phyloP scores from a whole-genome alignment of 2,329 filamentous ascomycete genomes.

The Chrysoporthe austroafricana region DNA sequence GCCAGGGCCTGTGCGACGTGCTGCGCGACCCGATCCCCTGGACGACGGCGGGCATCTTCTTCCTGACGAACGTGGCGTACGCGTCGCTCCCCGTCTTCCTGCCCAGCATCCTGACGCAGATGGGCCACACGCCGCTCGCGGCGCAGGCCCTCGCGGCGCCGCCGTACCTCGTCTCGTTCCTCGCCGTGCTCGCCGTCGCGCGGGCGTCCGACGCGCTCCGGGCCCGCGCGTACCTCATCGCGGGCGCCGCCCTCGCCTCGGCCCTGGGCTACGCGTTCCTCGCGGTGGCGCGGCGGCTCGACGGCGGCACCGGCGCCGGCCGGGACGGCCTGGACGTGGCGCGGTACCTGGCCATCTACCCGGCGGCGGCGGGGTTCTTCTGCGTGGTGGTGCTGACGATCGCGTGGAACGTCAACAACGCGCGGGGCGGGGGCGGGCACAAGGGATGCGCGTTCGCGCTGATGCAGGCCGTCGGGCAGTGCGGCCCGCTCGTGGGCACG shows the following conservation, averaged over 20 bases:
- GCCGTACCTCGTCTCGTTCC: conserved; percentile 78
- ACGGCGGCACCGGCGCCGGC: conserved; percentile 44
- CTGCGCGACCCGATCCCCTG: conserved; percentile 71
- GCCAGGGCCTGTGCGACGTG: conserved; percentile 42
- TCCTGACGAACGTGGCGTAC: conserved; percentile 86
- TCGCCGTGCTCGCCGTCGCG: conserved; percentile 72
- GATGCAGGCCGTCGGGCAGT: conserved; percentile 80
- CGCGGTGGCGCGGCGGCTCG: conserved; percentile 60
- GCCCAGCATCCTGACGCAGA: conserved; percentile 75
- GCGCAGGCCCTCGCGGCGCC: conserved; percentile 81
- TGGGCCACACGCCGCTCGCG: conserved; percentile 71
- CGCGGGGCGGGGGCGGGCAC: conserved; percentile 59
- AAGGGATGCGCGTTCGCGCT: conserved; percentile 80
- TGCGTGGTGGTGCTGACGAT: conserved; percentile 82
- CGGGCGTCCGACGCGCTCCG: conserved; percentile 70
- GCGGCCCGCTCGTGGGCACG: conserved; percentile 73
- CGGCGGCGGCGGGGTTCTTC: conserved; percentile 81
- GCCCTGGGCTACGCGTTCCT: conserved; percentile 62
- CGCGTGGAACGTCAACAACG: conserved; percentile 86
- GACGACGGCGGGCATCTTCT: conserved; percentile 81
- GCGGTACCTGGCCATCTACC: conserved; percentile 78
- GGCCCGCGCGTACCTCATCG: conserved; percentile 67
- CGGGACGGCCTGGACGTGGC: conserved; percentile 37
- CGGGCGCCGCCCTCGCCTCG: conserved; percentile 71
- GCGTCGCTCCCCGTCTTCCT: conserved; percentile 86